Conservation (phyloP, 2,329 filamentous ascomycete species). For the Verticillium dahliae region DNA sequence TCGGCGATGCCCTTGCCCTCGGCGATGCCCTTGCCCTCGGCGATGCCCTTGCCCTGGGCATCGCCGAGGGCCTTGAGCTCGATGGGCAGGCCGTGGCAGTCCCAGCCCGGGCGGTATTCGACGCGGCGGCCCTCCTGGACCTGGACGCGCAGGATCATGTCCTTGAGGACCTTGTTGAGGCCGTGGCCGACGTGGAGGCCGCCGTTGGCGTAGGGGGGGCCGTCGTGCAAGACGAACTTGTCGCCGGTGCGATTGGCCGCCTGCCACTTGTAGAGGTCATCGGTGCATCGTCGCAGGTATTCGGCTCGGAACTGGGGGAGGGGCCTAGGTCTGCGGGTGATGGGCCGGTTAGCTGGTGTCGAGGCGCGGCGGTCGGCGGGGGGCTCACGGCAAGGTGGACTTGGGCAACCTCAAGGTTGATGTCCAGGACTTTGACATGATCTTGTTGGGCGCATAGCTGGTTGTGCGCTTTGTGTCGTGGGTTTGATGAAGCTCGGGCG, state of each 20-base stretch:
- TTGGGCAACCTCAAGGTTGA: conserved; percentile 70
- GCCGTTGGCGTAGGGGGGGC: conserved; percentile 90
- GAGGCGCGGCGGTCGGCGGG: conserved; percentile 9
- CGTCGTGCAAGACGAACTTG: conserved; percentile 83
- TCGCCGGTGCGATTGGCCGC: conserved; percentile 45
- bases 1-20: conserved; percentile 14
- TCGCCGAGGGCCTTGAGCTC: conserved; percentile 85
- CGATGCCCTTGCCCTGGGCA: conserved; percentile 16
- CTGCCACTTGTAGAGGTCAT: conserved; percentile 90
- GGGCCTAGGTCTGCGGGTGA: conserved; percentile 40
- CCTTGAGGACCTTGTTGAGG: conserved; percentile 94
- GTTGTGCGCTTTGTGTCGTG: background rate
- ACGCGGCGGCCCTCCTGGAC: conserved; percentile 71
- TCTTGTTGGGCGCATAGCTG: conserved; percentile 9
- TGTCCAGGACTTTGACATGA: conserved; percentile 58
- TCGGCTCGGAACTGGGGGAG: conserved; percentile 39
- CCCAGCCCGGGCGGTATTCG: conserved; percentile 87
- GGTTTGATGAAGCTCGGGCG: background rate
- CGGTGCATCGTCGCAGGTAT: conserved; percentile 72
- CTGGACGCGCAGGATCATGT: conserved; percentile 80
- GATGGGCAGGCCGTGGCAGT: conserved; percentile 95
- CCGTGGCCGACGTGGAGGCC: conserved; percentile 88
- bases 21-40: conserved; percentile 14
- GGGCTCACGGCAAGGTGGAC: conserved; percentile 61
- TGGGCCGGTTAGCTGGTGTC: conserved; percentile 3